These are phyloP conservation scores for Tylopilus intermedius DNA, from an alignment of 768 basidiomycete species.

Conservation along the genomic window DNA sequence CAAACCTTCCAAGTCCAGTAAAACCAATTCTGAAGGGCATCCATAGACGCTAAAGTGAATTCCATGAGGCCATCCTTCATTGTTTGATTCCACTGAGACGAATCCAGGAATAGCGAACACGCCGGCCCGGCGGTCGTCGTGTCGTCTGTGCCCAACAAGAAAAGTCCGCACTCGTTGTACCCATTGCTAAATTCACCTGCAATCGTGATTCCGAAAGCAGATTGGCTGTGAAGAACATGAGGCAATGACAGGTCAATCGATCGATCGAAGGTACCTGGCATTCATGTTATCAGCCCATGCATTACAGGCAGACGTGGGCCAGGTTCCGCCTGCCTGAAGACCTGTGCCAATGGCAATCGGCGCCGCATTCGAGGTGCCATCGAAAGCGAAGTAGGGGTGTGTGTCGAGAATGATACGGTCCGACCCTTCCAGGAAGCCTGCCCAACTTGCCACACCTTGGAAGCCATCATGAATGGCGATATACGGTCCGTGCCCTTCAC, in stretches of 20 bases:
- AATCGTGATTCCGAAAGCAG: constrained; percentile 62
- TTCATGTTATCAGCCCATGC: constrained; percentile 57
- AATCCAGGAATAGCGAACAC: constrained; percentile 45
- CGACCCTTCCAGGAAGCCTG: constrained; percentile 49
- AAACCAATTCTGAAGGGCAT: constrained; percentile 63
- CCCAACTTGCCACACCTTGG: constrained; percentile 40
- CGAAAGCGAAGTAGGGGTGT: constrained; percentile 67
- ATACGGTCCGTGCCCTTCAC: constrained; percentile 56
- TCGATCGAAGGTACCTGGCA: constrained; percentile 25
- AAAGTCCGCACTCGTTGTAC: constrained; percentile 61
- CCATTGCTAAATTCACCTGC: constrained; percentile 76
- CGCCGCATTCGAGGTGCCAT: constrained; percentile 31
- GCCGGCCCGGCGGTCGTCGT: constrained; percentile 25
- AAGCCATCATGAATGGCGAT: constrained; percentile 66
- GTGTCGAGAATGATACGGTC: constrained; percentile 60
- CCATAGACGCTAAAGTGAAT: constrained; percentile 57
- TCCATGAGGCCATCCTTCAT: constrained; percentile 48
- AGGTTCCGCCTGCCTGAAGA: constrained; percentile 38
- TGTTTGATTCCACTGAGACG: constrained; percentile 46
- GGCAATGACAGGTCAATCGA: background rate
- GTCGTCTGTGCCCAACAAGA: constrained; percentile 33
- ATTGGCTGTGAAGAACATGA: constrained; percentile 32
- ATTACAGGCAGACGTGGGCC: constrained; percentile 49
- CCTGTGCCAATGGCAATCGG: constrained; percentile 33
- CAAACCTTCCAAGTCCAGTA: constrained; percentile 77